Percentiles rank a stretch among this genome's conserved stretches.
Conservation (phyloP, 345 rosid genomes). For the Dovyalis caffra region DNA sequence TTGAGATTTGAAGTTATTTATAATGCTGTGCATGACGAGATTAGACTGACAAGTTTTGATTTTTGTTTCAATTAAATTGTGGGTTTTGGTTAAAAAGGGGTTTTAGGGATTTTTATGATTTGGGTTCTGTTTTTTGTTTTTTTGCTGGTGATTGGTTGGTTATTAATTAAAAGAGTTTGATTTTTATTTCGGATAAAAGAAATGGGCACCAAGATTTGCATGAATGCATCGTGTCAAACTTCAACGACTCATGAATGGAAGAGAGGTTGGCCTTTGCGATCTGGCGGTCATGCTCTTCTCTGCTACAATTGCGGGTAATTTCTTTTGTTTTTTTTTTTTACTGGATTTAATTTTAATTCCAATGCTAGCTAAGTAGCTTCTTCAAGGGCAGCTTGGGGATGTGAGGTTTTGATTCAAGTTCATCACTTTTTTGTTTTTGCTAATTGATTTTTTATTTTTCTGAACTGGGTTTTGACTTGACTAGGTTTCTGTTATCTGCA, state of each 20-base stretch:
- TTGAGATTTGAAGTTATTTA: not conserved
- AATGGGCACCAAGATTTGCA: constrained; percentile 77
- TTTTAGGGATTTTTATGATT: constrained; percentile 7
- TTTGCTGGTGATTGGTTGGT: not conserved
- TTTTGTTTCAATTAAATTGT: not conserved
- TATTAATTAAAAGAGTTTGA: not conserved
- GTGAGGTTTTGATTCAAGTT: constrained; percentile 4
- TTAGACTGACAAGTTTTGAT: not conserved
- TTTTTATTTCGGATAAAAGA: not conserved
- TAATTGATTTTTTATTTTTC: not conserved
- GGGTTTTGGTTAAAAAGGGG: constrained; percentile 5
- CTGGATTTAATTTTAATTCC: not conserved
- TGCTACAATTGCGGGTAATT: constrained; percentile 82
- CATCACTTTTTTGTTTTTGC: not conserved
- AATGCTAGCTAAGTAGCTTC: not conserved
- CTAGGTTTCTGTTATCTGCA: not conserved
- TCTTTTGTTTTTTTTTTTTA: not conserved
- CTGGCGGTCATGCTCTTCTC: constrained; percentile 74
- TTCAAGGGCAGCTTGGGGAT: constrained; percentile 21
- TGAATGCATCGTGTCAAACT: constrained; percentile 62
- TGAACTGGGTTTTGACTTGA: not conserved
- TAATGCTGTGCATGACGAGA: not conserved
- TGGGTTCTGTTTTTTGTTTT: not conserved
- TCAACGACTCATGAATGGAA: constrained; percentile 61
- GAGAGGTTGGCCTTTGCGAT: constrained; percentile 86